phyloP scores from a whole-genome alignment of 805 yeast genomes.

The Ogataea paraovalis region DNA sequence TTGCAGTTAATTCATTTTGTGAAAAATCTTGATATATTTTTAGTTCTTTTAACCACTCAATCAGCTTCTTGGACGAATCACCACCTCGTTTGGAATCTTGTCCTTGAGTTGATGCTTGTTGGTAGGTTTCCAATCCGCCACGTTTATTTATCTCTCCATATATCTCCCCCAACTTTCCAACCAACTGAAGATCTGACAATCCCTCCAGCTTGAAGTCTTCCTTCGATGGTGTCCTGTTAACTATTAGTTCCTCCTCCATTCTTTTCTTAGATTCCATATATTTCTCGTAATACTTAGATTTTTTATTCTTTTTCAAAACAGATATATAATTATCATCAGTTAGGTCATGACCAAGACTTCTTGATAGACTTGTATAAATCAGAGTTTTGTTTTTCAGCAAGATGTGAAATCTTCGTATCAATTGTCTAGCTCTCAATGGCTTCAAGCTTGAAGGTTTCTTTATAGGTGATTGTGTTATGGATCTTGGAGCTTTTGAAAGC shows the following conservation, averaged over 20 bases:
- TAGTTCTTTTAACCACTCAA: slow-evolving; percentile 61
- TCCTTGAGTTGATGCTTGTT: slow-evolving; percentile 80
- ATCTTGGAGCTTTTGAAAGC: slow-evolving; percentile 27
- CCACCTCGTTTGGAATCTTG: slow-evolving; percentile 80
- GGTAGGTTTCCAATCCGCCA: slow-evolving; percentile 81
- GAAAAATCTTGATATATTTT: slow-evolving; percentile 1
- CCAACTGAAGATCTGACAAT: slow-evolving; percentile 11
- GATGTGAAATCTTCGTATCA: slow-evolving; percentile 75
- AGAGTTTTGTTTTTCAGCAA: slow-evolving; percentile 53
- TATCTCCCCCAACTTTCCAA: slow-evolving; percentile 44
- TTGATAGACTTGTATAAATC: slow-evolving; percentile 27
- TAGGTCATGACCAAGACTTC: slow-evolving; percentile 3
- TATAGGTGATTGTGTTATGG: slow-evolving; percentile 30
- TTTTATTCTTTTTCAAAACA: slow-evolving; percentile 9
- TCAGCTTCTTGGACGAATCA: slow-evolving; percentile 78
- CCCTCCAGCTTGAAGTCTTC: slow-evolving; percentile 11
- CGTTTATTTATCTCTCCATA: slow-evolving; percentile 56
- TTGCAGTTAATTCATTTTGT: slow-evolving; percentile 35
- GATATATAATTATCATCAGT: slow-evolving; percentile 11
- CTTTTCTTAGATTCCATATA: slow-evolving; percentile 12
- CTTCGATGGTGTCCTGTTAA: slow-evolving; percentile 23
- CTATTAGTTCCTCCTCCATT: slow-evolving; percentile 13
- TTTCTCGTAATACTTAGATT: neutral
- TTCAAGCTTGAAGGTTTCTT: slow-evolving; percentile 47
- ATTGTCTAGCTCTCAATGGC: slow-evolving; percentile 66